These are phyloP conservation scores for Pisolithus orientalis DNA, from an alignment of 768 basidiomycete species.

Conservation along the genomic window DNA sequence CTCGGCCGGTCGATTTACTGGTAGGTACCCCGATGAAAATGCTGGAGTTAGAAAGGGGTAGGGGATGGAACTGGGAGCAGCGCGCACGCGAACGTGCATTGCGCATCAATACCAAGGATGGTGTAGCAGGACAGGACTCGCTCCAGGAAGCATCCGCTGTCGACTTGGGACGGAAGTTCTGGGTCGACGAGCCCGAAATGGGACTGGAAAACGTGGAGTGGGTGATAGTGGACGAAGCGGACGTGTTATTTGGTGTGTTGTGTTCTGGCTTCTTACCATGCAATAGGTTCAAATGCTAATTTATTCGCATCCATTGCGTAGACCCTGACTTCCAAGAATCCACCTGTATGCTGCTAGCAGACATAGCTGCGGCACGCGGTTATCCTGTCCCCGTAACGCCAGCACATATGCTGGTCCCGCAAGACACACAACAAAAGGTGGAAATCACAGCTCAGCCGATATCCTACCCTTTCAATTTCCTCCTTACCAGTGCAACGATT, in stretches of 20 bases:
- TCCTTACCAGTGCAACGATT: slow-evolving; percentile 84
- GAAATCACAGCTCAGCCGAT: slow-evolving; percentile 8
- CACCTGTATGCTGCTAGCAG: slow-evolving; percentile 63
- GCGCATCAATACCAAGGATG: slow-evolving; percentile 19
- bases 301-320: slow-evolving; percentile 22
- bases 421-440: background rate
- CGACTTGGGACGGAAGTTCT: slow-evolving; percentile 26
- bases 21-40: slow-evolving; percentile 63
- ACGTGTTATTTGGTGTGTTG: slow-evolving; percentile 70
- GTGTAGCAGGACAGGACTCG: slow-evolving; percentile 17
- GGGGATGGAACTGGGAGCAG: slow-evolving; percentile 45
- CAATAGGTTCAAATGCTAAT: background rate
- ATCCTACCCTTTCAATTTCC: slow-evolving; percentile 70
- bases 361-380: slow-evolving; percentile 54
- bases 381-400: slow-evolving; percentile 1
- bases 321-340: slow-evolving; percentile 79
- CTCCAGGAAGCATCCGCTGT: slow-evolving; percentile 10
- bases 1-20: slow-evolving; percentile 43
- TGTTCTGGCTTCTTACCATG: slow-evolving; percentile 11
- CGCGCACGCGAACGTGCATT: slow-evolving; percentile 19
- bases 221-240: slow-evolving; percentile 90
- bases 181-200: slow-evolving; percentile 49
- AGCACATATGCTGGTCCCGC: too few species aligned
- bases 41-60: slow-evolving; percentile 52
- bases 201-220: slow-evolving; percentile 71